Base-by-base conservation (phyloP, 2,329 filamentous ascomycete species). In the Aspergillus quadrilineatus region DNA sequence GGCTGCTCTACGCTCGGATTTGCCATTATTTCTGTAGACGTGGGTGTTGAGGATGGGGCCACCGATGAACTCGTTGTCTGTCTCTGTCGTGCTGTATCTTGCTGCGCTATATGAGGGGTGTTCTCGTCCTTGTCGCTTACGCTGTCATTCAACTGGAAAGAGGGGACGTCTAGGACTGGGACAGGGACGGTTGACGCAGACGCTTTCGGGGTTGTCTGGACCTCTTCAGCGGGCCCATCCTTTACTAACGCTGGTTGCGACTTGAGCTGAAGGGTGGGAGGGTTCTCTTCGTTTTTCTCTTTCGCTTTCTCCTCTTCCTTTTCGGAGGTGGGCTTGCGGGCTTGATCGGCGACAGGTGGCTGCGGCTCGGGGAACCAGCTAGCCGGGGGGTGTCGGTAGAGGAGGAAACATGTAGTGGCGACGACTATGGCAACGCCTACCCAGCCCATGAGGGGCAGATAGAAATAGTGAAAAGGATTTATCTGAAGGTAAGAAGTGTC, bases 391-490 rank as follows among this genome's bases (percentile, higher is more conserved):
- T 75, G 69, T 26, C 67, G 69, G 62, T 75, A 77, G 28, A 75
- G 65, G 22, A 79, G 58, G 58, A 74, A 76, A 41, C 68, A 71
- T 37, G 73, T 61, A 7, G 77, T 73, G 29, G 73, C 66, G 50
- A 77, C 56, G 26, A 80, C 58, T 29, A 70, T 65, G 32, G 68
- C 73, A 30, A 75, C 65, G 36, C 72, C 73, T 58, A 75, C 63
- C 67, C 73, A 75, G 58, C 73, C 77, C 77, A 79, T 79, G 7
- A 53, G 60, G 63, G 64, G 58, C 58, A 60, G 47, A 55, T 37
- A 50, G 15, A 17, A 17, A 30, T 37, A 41, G 22, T 5, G n/a
- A 4, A 34, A 30, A 22, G n/a, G 22, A 12, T n/a, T 32, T 14
- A 50, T 28, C 29, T 34, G 15, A 28, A 37, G 34, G 39, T 8